A percentile compares a stretch with the other conserved stretches of the same genome.
Evolutionary conservation across 805 yeast species (phyloP).

Genomic region (Hemisphaericaspora nanyangensis): DNA sequence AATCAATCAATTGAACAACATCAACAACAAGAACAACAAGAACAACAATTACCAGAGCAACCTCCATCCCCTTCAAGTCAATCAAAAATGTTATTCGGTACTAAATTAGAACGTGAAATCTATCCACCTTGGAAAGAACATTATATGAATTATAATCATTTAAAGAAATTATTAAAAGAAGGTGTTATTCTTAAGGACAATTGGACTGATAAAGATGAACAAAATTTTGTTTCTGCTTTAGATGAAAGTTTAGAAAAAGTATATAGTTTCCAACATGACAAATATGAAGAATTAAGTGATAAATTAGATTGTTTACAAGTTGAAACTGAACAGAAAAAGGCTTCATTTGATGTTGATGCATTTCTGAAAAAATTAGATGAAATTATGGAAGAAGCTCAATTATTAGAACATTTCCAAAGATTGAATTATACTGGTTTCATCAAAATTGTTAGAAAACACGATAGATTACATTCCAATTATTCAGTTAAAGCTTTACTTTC

Average conservation of each 20-base stretch:
- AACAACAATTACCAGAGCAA: background rate
- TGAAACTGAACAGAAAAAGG: slow-evolving; percentile 39
- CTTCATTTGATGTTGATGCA: slow-evolving; percentile 50
- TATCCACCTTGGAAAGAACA: slow-evolving; percentile 85
- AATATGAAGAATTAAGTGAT: slow-evolving; percentile 65
- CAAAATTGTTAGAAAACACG: slow-evolving; percentile 95
- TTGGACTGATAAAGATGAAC: slow-evolving; percentile 74
- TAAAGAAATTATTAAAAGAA: slow-evolving; percentile 69
- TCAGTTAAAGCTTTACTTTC: slow-evolving; percentile 88
- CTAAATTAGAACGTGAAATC: slow-evolving; percentile 72
- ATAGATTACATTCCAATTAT: slow-evolving; percentile 79
- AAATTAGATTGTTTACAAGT: slow-evolving; percentile 63
- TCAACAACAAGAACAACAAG: background rate
- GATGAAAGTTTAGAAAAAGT: slow-evolving; percentile 76
- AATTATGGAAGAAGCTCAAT: slow-evolving; percentile 69
- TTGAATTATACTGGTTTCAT: slow-evolving; percentile 92
- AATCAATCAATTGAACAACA: background rate
- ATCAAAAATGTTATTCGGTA: slow-evolving; percentile 76
- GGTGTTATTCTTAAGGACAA: slow-evolving; percentile 45
- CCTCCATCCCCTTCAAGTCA: no score
- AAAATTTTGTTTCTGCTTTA: slow-evolving; percentile 58
- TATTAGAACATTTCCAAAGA: slow-evolving; percentile 85
- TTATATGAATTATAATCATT: slow-evolving; percentile 61
- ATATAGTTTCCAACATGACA: slow-evolving; percentile 63
- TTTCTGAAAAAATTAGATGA: slow-evolving; percentile 74